Percentiles rank a stretch among this genome's conserved stretches.
phyloP scores from a whole-genome alignment of 495 filamentous ascomycete genomes.

The Aspergillus saccharolyticus region DNA sequence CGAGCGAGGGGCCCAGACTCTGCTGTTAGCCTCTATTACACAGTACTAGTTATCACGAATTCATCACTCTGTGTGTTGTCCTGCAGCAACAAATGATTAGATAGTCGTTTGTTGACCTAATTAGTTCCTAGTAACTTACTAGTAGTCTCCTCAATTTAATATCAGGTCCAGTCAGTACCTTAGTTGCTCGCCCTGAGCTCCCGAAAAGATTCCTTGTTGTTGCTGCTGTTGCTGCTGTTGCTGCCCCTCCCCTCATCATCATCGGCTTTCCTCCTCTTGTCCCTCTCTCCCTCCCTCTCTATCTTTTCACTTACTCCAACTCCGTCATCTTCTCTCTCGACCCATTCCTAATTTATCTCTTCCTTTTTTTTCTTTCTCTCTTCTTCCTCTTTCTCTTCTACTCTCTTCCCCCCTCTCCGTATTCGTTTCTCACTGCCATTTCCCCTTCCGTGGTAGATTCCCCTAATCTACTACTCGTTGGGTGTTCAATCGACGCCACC shows the following conservation, averaged over 20 bases:
- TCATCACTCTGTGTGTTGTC: not conserved
- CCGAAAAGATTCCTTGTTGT: not conserved
- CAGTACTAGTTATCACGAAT: no score
- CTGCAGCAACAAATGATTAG: not conserved
- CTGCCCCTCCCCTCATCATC: not conserved
- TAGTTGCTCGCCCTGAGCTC: not conserved
- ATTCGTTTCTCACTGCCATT: conserved; percentile 8
- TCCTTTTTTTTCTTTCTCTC: not conserved
- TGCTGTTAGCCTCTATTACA: not conserved
- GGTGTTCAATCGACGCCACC: conserved; percentile 13
- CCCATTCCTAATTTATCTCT: no score
- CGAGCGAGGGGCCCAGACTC: conserved; percentile 6
- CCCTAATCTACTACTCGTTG: conserved; percentile 3
- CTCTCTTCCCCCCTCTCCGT: not conserved
- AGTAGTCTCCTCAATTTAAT: not conserved
- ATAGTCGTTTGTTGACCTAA: not conserved
- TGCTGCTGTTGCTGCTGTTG: not conserved
- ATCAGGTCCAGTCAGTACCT: not conserved
- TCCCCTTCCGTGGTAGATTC: not conserved
- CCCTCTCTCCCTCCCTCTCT: not conserved
- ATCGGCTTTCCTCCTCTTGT: not conserved
- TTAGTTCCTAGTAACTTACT: no score
- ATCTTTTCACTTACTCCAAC: not conserved
- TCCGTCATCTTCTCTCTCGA: not conserved
- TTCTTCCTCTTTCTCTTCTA: not conserved